A percentile compares a stretch with the other conserved stretches of the same genome.
Conservation (phyloP, 306 rosid species). For the Canavalia gladiata region DNA sequence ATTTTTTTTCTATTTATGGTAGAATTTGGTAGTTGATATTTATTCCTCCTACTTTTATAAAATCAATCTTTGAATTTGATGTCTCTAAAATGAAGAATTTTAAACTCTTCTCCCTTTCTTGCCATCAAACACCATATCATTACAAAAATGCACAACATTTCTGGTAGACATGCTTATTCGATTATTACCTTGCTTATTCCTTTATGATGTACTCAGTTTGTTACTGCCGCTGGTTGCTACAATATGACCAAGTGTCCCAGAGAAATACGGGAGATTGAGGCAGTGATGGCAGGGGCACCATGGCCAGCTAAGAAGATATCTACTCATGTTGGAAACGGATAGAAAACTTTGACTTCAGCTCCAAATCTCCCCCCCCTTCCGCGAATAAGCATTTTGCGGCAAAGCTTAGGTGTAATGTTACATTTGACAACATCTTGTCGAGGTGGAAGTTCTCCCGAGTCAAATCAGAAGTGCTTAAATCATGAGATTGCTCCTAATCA, state of each 20-base stretch:
- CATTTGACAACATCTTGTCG: background rate
- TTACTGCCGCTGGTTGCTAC: slow-evolving; percentile 77
- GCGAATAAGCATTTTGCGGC: slow-evolving; percentile 18
- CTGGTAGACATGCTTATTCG: slow-evolving; percentile 9
- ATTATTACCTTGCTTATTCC: background rate
- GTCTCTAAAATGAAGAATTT: background rate
- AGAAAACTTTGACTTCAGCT: slow-evolving; percentile 16
- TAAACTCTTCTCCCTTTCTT: background rate
- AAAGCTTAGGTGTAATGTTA: background rate
- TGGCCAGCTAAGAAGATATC: slow-evolving; percentile 68
- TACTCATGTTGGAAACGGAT: slow-evolving; percentile 42
- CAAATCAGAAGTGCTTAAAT: slow-evolving; percentile 2
- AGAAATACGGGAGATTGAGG: slow-evolving; percentile 73
- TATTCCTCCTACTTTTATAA: background rate
- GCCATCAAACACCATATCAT: slow-evolving; percentile 5
- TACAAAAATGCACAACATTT: background rate
- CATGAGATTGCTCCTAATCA: background rate
- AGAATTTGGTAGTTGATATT: background rate
- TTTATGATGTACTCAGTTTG: slow-evolving; percentile 57
- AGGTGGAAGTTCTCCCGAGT: background rate
- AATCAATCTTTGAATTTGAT: background rate
- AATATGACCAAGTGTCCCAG: slow-evolving; percentile 88
- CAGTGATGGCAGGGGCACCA: slow-evolving; percentile 87
- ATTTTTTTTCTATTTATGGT: background rate
- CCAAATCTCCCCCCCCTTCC: background rate